Evolutionary conservation across 371 early-diverging fungal species (phyloP).

Genomic region (Mucor mucedo): DNA sequence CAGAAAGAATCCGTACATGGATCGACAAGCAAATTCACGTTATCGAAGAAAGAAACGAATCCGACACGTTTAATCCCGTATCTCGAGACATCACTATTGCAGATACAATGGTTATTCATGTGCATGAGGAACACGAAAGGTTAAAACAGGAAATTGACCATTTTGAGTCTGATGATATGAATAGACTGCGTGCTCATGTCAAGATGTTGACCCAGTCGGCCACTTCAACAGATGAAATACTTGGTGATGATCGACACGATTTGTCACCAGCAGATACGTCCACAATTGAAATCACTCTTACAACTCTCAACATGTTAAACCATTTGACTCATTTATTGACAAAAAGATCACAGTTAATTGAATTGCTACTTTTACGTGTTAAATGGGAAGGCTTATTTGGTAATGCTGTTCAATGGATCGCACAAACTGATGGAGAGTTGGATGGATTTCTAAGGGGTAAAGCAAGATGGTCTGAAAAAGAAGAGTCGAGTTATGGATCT

Average conservation of each 20-base stretch:
- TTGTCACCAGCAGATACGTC: conserved; percentile 61
- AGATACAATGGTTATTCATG: conserved; percentile 15
- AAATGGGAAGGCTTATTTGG: conserved; percentile 55
- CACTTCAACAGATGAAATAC: not conserved
- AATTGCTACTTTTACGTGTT: conserved; percentile 39
- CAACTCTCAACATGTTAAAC: conserved; percentile 48
- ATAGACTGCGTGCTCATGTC: conserved; percentile 54
- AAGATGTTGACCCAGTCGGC: conserved; percentile 37
- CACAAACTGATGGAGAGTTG: conserved; percentile 38
- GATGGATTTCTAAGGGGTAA: conserved; percentile 37
- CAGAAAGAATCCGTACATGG: conserved; percentile 53
- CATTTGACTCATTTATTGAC: conserved; percentile 38
- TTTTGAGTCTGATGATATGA: conserved; percentile 38
- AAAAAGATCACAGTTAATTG: conserved; percentile 37
- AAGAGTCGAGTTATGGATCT: conserved; percentile 17
- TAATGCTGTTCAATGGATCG: conserved; percentile 50
- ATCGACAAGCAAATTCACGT: conserved; percentile 45
- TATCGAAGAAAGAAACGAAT: conserved; percentile 37
- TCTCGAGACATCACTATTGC: conserved; percentile 31
- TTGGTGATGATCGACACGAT: conserved; percentile 23
- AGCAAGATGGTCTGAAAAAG: conserved; percentile 43
- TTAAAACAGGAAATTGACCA: conserved; percentile 22
- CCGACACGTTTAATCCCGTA: conserved; percentile 38
- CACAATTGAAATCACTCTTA: conserved; percentile 57
- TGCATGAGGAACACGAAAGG: conserved; percentile 19